These are phyloP conservation scores for Flaveria floridana DNA, from an alignment of 140 eudicot genomes.

Conservation along the genomic window DNA sequence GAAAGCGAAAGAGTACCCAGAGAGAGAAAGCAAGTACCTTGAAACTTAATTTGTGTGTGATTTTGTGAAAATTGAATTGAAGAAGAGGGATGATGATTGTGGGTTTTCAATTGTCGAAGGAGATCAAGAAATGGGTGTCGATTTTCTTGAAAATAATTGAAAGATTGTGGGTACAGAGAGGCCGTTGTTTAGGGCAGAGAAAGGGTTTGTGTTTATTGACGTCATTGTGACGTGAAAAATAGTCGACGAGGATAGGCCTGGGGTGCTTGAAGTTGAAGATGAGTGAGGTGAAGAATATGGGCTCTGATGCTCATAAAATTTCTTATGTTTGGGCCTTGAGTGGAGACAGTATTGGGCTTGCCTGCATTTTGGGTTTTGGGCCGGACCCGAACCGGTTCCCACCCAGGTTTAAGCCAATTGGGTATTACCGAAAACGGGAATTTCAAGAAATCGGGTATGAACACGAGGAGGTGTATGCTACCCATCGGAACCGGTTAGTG, in stretches of 20 bases:
- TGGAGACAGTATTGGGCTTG: too few relatives aligned
- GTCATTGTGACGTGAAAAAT: not conserved
- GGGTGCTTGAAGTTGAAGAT: too few relatives aligned
- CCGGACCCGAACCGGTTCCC: too few relatives aligned
- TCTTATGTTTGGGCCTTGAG: too few relatives aligned
- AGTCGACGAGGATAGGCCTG: not conserved
- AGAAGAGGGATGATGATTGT: not conserved
- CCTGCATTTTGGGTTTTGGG: too few relatives aligned
- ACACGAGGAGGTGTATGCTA: too few relatives aligned
- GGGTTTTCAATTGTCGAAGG: not conserved
- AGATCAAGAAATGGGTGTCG: conserved; percentile 13
- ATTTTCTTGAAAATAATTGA: conserved; percentile 21
- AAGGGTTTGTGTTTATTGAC: conserved; percentile 10
- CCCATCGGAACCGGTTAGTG: too few relatives aligned
- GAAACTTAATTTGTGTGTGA: not conserved
- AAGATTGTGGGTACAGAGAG: conserved; percentile 17
- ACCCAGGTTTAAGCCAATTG: too few relatives aligned
- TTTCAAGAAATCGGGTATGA: too few relatives aligned
- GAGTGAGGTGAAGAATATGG: too few relatives aligned
- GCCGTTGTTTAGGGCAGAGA: conserved; percentile 19
- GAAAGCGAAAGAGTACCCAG: conserved; percentile 27
- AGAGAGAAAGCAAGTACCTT: conserved; percentile 26
- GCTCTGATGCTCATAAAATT: too few relatives aligned
- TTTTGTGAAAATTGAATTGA: conserved; percentile 20
- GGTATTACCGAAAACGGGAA: too few relatives aligned